phyloP scores from a whole-genome alignment of 331 rosid species.

The Dryas integrifolia region DNA sequence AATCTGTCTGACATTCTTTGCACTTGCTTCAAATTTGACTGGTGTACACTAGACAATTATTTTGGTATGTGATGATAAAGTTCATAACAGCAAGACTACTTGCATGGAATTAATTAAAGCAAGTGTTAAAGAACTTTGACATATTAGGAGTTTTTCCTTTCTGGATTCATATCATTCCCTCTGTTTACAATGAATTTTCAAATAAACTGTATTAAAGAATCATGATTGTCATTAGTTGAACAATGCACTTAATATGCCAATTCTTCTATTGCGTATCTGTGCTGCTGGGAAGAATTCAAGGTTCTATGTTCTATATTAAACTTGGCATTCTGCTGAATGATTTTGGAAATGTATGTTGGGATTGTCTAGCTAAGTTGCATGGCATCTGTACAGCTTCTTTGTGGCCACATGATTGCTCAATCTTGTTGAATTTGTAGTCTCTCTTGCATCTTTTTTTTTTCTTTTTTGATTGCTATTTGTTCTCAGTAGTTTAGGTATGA shows the following conservation, averaged over 20 bases:
- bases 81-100: not conserved
- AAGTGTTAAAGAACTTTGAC: not conserved
- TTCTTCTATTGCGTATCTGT: no score
- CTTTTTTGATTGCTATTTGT: no score
- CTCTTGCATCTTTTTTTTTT: no score
- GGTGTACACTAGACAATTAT: not conserved
- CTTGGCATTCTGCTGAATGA: no score
- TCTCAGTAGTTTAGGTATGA: no score
- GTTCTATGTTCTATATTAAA: no score
- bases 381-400: no score
- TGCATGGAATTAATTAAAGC: not conserved
- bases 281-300: no score
- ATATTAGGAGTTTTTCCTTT: not conserved
- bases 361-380: no score
- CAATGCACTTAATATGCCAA: not conserved
- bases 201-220: not conserved
- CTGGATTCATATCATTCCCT: constrained; percentile 1
- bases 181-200: not conserved
- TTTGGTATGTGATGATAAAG: not conserved
- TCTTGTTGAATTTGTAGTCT: no score
- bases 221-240: not conserved
- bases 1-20: constrained; percentile 11
- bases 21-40: constrained; percentile 9
- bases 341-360: no score
- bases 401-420: no score